These are phyloP conservation scores for Fonsecaea pedrosoi DNA, from an alignment of 2,329 filamentous ascomycete species.

Conservation along the genomic window DNA sequence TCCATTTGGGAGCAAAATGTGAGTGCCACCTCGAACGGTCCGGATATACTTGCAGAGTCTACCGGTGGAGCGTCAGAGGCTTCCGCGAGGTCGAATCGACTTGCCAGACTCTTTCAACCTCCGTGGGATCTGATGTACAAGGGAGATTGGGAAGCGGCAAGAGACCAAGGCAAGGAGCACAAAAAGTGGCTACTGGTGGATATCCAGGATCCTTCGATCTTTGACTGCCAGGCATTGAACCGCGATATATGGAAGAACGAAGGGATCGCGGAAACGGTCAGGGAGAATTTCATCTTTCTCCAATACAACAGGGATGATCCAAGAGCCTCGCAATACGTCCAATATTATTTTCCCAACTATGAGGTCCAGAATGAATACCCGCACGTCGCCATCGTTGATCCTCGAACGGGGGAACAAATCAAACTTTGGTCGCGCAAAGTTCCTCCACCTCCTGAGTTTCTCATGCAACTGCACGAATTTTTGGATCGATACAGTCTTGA, in stretches of 20 bases:
- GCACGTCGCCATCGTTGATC: conserved; percentile 94
- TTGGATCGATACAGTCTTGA: conserved; percentile 95
- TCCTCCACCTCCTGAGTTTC: conserved; percentile 77
- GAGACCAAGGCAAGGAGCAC: conserved; percentile 81
- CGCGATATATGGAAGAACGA: conserved; percentile 94
- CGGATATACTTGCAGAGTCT: conserved; percentile 62
- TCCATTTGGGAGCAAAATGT: conserved; percentile 60
- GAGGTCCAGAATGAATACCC: conserved; percentile 91
- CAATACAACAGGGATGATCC: conserved; percentile 90
- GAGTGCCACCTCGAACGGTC: conserved; percentile 52
- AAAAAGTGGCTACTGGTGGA: conserved; percentile 97
- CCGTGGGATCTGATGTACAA: conserved; percentile 88
- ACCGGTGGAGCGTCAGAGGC: conserved; percentile 70
- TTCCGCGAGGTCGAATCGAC: conserved; percentile 73
- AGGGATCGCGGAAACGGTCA: conserved; percentile 77
- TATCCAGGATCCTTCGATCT: conserved; percentile 89
- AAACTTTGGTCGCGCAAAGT: conserved; percentile 92
- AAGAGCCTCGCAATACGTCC: conserved; percentile 78
- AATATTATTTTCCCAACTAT: conserved; percentile 83
- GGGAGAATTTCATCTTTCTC: conserved; percentile 93
- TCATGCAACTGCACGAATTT: conserved; percentile 92
- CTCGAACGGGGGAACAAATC: conserved; percentile 93
- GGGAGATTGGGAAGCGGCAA: conserved; percentile 80
- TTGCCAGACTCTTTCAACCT: conserved; percentile 90
- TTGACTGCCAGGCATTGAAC: conserved; percentile 93